phyloP scores from a whole-genome alignment of 495 filamentous ascomycete genomes.

The Pyronema domesticum region DNA sequence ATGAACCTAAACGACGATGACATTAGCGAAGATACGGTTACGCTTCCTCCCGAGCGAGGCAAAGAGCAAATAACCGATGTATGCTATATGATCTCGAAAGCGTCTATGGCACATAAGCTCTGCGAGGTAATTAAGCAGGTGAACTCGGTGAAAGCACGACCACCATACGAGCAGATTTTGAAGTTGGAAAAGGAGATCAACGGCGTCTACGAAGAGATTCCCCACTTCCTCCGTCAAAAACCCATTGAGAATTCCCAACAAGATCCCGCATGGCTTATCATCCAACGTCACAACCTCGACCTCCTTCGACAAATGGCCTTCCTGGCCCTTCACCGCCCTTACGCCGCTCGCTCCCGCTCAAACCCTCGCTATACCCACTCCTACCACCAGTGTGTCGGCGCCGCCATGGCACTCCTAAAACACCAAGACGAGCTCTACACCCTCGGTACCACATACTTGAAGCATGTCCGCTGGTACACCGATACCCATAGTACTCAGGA shows the following conservation, averaged over 20 bases:
- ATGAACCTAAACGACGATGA: slow-evolving; percentile 91
- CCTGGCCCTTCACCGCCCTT: slow-evolving; percentile 70
- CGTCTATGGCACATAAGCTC: slow-evolving; percentile 43
- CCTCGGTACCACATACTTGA: slow-evolving; percentile 51
- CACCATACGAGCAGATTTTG: slow-evolving; percentile 62
- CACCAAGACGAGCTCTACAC: slow-evolving; percentile 59
- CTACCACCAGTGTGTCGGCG: slow-evolving; percentile 54
- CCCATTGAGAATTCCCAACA: slow-evolving; percentile 51
- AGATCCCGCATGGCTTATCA: slow-evolving; percentile 60
- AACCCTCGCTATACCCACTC: slow-evolving; percentile 67
- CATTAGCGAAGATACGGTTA: slow-evolving; percentile 59
- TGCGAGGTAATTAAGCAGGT: slow-evolving; percentile 39
- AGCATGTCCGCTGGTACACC: slow-evolving; percentile 56
- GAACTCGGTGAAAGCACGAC: slow-evolving; percentile 16
- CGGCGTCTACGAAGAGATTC: slow-evolving; percentile 45
- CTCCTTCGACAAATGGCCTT: slow-evolving; percentile 68
- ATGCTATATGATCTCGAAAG: slow-evolving; percentile 74
- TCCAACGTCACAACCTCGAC: slow-evolving; percentile 65
- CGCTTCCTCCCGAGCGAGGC: slow-evolving; percentile 57
- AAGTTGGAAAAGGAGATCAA: slow-evolving; percentile 56
- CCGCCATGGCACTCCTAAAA: slow-evolving; percentile 55
- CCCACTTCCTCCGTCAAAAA: slow-evolving; percentile 50
- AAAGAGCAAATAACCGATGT: slow-evolving; percentile 64
- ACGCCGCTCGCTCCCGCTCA: slow-evolving; percentile 48
- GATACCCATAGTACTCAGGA: slow-evolving; percentile 59